These are phyloP conservation scores for Phellinidium pouzarii DNA, from an alignment of 1,284 basidiomycete genomes.

Conservation along the genomic window DNA sequence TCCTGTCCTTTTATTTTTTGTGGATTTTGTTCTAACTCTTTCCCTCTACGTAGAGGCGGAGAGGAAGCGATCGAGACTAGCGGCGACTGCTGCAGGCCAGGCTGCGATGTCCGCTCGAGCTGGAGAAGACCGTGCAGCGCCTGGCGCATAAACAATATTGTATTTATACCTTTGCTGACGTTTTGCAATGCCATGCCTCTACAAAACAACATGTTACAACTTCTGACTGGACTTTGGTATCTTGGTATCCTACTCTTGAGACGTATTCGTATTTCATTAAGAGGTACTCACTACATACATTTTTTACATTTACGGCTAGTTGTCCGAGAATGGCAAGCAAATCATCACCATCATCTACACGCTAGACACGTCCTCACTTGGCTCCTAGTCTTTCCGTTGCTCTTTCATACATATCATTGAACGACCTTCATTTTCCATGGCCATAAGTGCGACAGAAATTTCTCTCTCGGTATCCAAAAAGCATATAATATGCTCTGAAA, in stretches of 20 bases:
- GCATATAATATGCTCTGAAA: slow-evolving; percentile 83
- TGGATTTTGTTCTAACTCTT: background rate
- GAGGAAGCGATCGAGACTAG: slow-evolving; percentile 69
- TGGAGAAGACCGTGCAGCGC: slow-evolving; percentile 31
- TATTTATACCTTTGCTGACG: background rate
- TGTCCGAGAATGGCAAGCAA: background rate
- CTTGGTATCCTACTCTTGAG: too few relatives aligned
- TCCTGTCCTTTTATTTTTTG: background rate
- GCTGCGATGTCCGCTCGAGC: slow-evolving; percentile 72
- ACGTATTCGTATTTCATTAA: too few relatives aligned
- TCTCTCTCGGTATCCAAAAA: slow-evolving; percentile 43
- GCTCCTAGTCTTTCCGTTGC: slow-evolving; percentile 21
- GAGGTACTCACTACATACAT: background rate
- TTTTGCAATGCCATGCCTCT: background rate
- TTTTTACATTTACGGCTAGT: background rate
- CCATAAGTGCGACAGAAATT: slow-evolving; percentile 9
- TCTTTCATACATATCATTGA: background rate
- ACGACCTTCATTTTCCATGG: slow-evolving; percentile 7
- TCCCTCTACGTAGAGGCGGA: slow-evolving; percentile 63
- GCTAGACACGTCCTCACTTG: background rate
- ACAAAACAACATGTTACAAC: background rate
- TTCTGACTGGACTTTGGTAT: too few relatives aligned
- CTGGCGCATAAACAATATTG: slow-evolving; percentile 4
- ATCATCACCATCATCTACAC: background rate
- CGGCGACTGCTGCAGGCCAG: slow-evolving; percentile 77